Base-by-base conservation (phyloP, 2,329 filamentous ascomycete species). In the Trichophyton mentagrophytes region DNA sequence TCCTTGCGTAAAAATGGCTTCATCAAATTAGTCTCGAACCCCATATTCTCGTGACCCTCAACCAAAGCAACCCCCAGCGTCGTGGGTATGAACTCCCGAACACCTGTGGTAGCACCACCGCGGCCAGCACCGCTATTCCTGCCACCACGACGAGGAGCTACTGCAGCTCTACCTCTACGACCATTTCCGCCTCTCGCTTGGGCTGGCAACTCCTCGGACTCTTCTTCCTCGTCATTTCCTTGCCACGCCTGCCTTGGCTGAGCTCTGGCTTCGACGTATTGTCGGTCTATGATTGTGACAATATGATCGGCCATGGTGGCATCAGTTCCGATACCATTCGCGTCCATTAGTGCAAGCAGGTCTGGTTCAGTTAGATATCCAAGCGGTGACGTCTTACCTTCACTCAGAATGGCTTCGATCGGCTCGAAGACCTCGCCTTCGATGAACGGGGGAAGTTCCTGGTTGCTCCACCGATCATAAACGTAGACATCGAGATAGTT, bases 191-290 rank as follows among this genome's bases (percentile, higher is more conserved):
- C 57, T 58, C 57, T 44, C 40, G 57, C 20, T 58, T 58, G 57
- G 38, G 57, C 38, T 49, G 59, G 22, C 47, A 60, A 60, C 33
- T 60, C 47, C 59, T 60, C 59, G 49, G 59, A 57, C 47, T 57
- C 49, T 56, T 60, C 59, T 56, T 60, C 58, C 57, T 60, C 49
- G 27, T 56, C 47, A 57, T 60, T 57, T 60, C 58, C 58, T 42
- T 60, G 46, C 58, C 27, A 33, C 46, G 17, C 59, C 47, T 60
- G 59, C 51, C 49, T 60, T 60, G 59, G 59, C 59, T 55, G 55
- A 40, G 55, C 55, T 40, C 55, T 57, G 15, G 55, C 55, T 25
- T 57, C 55, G 55, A 57, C 55, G 55, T 57, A 57, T 57, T 57
- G 55, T 42, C 55, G 55, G 30, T 57, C 22, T 57, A 57, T 57